Base-by-base conservation (phyloP, 2,329 filamentous ascomycete species). In the Epichloe gansuensis region DNA sequence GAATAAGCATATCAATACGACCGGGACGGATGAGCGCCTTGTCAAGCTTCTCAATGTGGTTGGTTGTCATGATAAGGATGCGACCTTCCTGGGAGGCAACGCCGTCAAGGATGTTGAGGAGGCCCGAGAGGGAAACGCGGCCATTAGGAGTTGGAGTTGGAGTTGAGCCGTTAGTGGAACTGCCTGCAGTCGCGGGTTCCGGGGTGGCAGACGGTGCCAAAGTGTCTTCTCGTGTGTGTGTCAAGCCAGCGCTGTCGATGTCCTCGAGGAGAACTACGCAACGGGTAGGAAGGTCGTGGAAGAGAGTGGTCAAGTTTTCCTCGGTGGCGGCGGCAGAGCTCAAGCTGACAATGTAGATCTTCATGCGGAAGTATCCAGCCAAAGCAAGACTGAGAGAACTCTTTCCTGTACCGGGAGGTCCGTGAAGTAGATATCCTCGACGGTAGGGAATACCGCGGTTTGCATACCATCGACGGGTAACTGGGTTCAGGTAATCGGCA, bases 371-470 rank as follows among this genome's bases (percentile, higher is more conserved):
- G 61, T 80, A 77, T 5, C 85, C 85, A 0, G 85, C 83, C 48
- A 87, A 73, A 0, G 85, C 85, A 43, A 88, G 75, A 57, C 80
- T 83, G 1, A 89, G 73, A 46, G 82, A 86, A 45, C 81, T 86
- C 67, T 91, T 93, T 13, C 88, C 87, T 0, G 86, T 91, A 34
- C 88, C 87, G 0, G 87, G 87, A 0, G 88, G 87, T 0, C 89
- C 89, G 57, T 91, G 75, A 15, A 95, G 80, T 0, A 95, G 77
- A 61, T 93, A 95, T 0, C 89, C 90, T 4, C 89, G 77, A 13
- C 89, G 80, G 64, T 94, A 94, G 0, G 90, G 89, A 34, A 95
- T 91, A 1, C 89, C 89, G 6, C 88, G 78, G 58, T 88, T 85
- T 0, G 83, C 76, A 63, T 95, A 95, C 88, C 88, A 95, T n/a